Percentiles rank a stretch among this genome's conserved stretches.
Evolutionary conservation across 148 eudicot species (phyloP).

Genomic region (Spergularia bocconei): DNA sequence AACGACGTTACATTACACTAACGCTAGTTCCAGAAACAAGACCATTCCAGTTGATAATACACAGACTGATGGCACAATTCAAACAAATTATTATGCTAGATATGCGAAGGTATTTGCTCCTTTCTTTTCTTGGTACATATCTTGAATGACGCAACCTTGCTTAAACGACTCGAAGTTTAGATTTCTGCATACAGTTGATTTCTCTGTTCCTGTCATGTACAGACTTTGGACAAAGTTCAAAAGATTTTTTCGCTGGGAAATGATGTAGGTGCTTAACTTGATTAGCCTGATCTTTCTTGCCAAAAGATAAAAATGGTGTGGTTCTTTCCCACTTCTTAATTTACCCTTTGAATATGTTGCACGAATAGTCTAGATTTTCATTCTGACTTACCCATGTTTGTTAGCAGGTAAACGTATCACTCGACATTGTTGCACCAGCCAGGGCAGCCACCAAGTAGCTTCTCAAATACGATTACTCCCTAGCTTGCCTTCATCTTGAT

Average conservation of each 20-base stretch:
- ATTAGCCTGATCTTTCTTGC: not conserved
- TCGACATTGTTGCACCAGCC: too few species aligned
- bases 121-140: too few species aligned
- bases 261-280: not conserved
- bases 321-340: too few species aligned
- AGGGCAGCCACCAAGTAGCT: too few species aligned
- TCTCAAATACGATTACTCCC: too few species aligned
- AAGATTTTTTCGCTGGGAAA: conserved; percentile 13
- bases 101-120: conserved; percentile 43
- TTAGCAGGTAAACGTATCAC: too few species aligned
- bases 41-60: conserved; percentile 34
- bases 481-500: too few species aligned
- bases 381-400: too few species aligned
- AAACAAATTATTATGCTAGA: conserved; percentile 28
- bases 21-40: conserved; percentile 60
- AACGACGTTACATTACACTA: conserved; percentile 51
- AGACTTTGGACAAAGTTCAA: conserved; percentile 25
- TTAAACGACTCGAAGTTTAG: not conserved
- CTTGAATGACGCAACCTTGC: not conserved
- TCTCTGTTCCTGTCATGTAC: not conserved
- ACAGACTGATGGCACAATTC: conserved; percentile 32
- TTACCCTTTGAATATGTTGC: too few species aligned
- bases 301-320: not conserved
- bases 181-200: not conserved
- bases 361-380: too few species aligned